Evolutionary conservation across 306 rosid genomes (phyloP).

Genomic region (Lotus japonicus): DNA sequence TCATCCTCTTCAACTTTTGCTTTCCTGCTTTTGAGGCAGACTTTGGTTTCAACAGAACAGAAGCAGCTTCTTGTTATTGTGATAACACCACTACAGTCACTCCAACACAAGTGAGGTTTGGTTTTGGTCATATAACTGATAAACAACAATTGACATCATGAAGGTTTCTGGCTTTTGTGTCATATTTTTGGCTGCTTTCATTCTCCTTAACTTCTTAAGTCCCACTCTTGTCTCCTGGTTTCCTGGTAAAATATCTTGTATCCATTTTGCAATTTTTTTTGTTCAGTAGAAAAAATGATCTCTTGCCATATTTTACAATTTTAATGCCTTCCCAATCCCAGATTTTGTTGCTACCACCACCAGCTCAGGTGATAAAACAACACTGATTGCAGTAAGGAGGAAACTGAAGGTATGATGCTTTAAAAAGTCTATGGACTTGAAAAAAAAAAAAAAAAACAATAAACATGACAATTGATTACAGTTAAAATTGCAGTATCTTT

Average conservation of each 20-base stretch:
- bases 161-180: conserved; percentile 48
- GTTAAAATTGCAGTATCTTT: background rate
- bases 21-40: conserved; percentile 17
- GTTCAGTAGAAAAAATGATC: too few relatives aligned
- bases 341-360: conserved; percentile 22
- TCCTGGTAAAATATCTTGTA: conserved; percentile 28
- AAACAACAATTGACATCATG: conserved; percentile 30
- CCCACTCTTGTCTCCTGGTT: conserved; percentile 6
- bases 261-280: too few relatives aligned
- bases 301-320: too few relatives aligned
- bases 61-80: background rate
- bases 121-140: too few relatives aligned
- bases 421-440: background rate
- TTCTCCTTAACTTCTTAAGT: conserved; percentile 25
- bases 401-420: conserved; percentile 57
- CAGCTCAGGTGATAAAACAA: conserved; percentile 23
- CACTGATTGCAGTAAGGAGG: conserved; percentile 26
- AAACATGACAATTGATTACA: background rate
- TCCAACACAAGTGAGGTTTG: background rate
- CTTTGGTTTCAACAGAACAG: conserved; percentile 9
- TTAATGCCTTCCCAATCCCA: conserved; percentile 20
- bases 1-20: background rate
- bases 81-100: too few relatives aligned
- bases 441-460: too few relatives aligned
- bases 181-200: conserved; percentile 30